These are phyloP conservation scores for Xylaria hypoxylon DNA, from an alignment of 2,329 filamentous ascomycete genomes.

Conservation along the genomic window DNA sequence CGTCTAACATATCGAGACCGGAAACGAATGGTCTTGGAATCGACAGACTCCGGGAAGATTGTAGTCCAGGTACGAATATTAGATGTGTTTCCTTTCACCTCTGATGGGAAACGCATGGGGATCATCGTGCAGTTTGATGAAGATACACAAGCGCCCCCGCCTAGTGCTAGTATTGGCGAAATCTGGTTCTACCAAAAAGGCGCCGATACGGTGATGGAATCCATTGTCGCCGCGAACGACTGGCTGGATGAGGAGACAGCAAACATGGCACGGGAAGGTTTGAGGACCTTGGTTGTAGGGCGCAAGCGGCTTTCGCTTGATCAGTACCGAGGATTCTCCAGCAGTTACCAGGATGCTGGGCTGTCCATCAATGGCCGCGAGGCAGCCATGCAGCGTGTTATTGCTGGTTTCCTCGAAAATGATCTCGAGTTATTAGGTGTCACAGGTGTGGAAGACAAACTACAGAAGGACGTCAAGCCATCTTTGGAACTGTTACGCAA, in stretches of 20 bases:
- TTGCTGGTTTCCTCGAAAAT: conserved; percentile 84
- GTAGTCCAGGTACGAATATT: conserved; percentile 90
- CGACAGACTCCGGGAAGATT: conserved; percentile 75
- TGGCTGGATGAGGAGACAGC: conserved; percentile 99
- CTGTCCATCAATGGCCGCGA: conserved; percentile 85
- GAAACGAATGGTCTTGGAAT: conserved; percentile 84
- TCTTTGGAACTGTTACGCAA: conserved; percentile 95
- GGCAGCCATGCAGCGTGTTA: conserved; percentile 80
- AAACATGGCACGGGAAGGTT: conserved; percentile 98
- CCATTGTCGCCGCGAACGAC: conserved; percentile 94
- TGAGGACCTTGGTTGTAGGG: conserved; percentile 95
- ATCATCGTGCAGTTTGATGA: conserved; percentile 90
- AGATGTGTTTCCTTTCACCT: conserved; percentile 97
- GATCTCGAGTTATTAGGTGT: conserved; percentile 95
- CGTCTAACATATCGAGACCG: conserved; percentile 87
- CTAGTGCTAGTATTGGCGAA: conserved; percentile 72
- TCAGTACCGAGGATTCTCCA: conserved; percentile 84
- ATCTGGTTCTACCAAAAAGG: conserved; percentile 99
- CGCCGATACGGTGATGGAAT: conserved; percentile 97
- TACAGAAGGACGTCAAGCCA: conserved; percentile 95
- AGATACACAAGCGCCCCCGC: conserved; percentile 60
- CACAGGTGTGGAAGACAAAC: conserved; percentile 96
- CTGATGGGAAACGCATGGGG: conserved; percentile 97
- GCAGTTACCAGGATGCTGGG: conserved; percentile 81
- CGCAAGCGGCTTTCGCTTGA: conserved; percentile 82